These are phyloP conservation scores for Saccharomycopsis microspora DNA, from an alignment of 805 yeast genomes.

Conservation along the genomic window DNA sequence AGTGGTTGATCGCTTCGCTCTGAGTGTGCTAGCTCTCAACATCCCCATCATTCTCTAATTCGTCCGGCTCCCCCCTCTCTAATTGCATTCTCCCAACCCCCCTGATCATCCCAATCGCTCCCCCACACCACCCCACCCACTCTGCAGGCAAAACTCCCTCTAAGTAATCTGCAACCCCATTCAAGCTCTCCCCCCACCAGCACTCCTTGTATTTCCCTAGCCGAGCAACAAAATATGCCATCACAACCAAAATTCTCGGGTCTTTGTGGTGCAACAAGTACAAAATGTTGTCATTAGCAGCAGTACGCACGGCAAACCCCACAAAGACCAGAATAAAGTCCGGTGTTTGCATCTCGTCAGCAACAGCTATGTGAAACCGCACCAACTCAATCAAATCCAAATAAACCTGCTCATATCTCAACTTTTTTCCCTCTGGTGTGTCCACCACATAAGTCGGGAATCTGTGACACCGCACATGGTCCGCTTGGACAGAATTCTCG, in stretches of 20 bases:
- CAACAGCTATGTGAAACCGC: not conserved
- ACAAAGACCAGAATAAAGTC: not conserved
- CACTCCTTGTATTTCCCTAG: not conserved
- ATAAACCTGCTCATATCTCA: slow-evolving; percentile 1
- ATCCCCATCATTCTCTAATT: too few species aligned
- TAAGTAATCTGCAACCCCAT: not conserved
- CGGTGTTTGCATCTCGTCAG: too few species aligned
- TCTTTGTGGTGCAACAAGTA: slow-evolving; percentile 8
- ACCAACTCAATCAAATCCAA: not conserved
- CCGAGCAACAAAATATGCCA: slow-evolving; percentile 6
- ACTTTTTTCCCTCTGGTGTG: not conserved
- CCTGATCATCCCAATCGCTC: too few species aligned
- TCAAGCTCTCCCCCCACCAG: slow-evolving; percentile 6
- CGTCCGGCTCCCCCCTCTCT: too few species aligned
- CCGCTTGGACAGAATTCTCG: not conserved
- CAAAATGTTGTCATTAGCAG: slow-evolving; percentile 2
- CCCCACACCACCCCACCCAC: slow-evolving; percentile 4
- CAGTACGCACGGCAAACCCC: not conserved
- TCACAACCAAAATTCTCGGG: slow-evolving; percentile 3
- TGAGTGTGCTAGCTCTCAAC: too few species aligned
- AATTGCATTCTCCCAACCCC: too few species aligned
- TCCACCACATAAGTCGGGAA: slow-evolving; percentile 2
- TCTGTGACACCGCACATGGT: not conserved
- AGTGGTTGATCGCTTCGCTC: too few species aligned
- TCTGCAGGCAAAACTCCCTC: slow-evolving; percentile 2